A percentile compares a stretch with the other conserved stretches of the same genome.
phyloP scores from a whole-genome alignment of 331 rosid species.

The Prunus yedoensis region DNA sequence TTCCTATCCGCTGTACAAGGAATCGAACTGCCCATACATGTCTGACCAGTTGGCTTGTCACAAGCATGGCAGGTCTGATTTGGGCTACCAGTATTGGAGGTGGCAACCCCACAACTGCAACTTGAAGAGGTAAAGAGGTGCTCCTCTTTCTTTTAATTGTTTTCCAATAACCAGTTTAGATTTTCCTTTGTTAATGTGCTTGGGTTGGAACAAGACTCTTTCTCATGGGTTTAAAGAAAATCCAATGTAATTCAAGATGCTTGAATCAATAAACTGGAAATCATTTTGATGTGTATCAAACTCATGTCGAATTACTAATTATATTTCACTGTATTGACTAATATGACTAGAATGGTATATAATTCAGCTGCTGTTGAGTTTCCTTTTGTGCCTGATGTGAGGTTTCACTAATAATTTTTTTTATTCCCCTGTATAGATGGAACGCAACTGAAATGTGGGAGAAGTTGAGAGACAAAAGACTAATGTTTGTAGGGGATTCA shows the following conservation, averaged over 20 bases:
- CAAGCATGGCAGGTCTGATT: slow-evolving; percentile 85
- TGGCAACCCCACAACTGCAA: slow-evolving; percentile 96
- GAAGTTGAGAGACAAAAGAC: slow-evolving; percentile 81
- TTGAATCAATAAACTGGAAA: slow-evolving; percentile 1
- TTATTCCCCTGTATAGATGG: slow-evolving; percentile 49
- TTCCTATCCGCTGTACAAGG: slow-evolving; percentile 75
- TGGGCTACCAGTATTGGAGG: slow-evolving; percentile 81
- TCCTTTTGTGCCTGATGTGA: not conserved
- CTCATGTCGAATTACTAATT: not conserved
- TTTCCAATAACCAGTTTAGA: not conserved
- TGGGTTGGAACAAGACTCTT: slow-evolving; percentile 12
- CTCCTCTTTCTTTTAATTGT: slow-evolving; percentile 14
- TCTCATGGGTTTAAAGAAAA: not conserved
- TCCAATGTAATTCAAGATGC: not conserved
- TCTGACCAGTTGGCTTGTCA: slow-evolving; percentile 96
- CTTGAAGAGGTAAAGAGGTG: slow-evolving; percentile 61
- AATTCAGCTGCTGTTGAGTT: not conserved
- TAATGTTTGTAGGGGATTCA: slow-evolving; percentile 99
- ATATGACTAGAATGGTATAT: not conserved
- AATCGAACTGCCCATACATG: slow-evolving; percentile 78
- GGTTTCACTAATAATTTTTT: slow-evolving; percentile 24
- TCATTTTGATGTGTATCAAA: not conserved
- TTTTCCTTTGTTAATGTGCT: slow-evolving; percentile 12
- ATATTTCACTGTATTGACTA: not conserved
- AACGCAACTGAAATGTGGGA: slow-evolving; percentile 82